Percentiles rank a stretch among this genome's conserved stretches.
Evolutionary conservation across 257 asterid genomes (phyloP).

Genomic region (Schizonepeta tenuifolia): DNA sequence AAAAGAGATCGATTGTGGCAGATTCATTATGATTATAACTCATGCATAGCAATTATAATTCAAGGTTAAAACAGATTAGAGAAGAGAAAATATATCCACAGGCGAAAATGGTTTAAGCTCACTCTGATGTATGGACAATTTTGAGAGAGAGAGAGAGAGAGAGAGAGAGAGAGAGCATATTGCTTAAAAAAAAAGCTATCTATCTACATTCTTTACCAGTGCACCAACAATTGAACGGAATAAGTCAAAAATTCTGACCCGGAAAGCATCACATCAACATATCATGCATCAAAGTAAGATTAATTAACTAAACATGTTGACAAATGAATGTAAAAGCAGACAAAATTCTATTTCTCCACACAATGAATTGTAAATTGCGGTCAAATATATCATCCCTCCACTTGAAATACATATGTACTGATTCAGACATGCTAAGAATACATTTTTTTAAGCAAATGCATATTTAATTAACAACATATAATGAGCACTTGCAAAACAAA

Average conservation of each 20-base stretch:
- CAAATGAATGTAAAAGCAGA: slow-evolving; percentile 29
- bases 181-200: background rate
- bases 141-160: no score
- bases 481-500: no score
- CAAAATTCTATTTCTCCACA: slow-evolving; percentile 32
- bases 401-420: slow-evolving; percentile 41
- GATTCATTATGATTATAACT: background rate
- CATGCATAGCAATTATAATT: background rate
- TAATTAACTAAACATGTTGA: slow-evolving; percentile 1
- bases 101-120: background rate
- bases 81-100: no score
- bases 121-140: background rate
- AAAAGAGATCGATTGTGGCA: background rate
- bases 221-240: slow-evolving; percentile 4
- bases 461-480: no score
- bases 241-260: background rate
- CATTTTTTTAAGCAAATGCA: no score
- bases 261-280: slow-evolving; percentile 6
- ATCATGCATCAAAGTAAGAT: slow-evolving; percentile 5
- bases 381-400: slow-evolving; percentile 42
- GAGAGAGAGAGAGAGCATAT: no score
- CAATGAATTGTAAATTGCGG: slow-evolving; percentile 39
- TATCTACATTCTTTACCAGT: background rate
- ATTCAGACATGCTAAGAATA: slow-evolving; percentile 40
- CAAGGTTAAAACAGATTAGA: no score